Evolutionary conservation across 495 filamentous ascomycete species (phyloP), one percentile per base, ranked within the genome.

Genomic region (Cairneyella variabilis): DNA sequence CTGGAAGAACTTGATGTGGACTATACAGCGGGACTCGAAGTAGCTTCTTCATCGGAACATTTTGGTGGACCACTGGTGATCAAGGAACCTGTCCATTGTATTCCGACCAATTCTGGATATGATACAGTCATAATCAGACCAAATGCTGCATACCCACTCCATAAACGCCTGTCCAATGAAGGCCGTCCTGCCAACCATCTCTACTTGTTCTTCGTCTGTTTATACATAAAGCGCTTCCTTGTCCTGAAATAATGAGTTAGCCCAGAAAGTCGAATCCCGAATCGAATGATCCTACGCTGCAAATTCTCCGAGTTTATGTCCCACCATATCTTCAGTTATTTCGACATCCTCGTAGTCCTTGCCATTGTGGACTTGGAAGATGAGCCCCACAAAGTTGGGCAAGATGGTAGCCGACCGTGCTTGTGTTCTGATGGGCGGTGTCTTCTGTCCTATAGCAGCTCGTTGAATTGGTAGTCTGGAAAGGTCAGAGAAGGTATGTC

Each of bases 271-370:
- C 20, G 5, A 22, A 28, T 39, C 22, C 2, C 3, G 10, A 20
- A 27, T 17, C 12, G 36, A 23, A 36, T 20, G 8, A 37, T 84
- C 91, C 69, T 82, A 96, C 91, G 80, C 63, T 56, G 91, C 82
- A 70, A 96, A 98, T 74, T 97, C 95, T 56, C 93, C 93, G 64
- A 98, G 76, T 72, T 97, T 98, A 68, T 95, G 86, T 37, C 95
- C 93, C 14, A 98, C 95, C 95, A 98, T 97, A 65, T 97, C 90
- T 70, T 97, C 92, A 36, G 91, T 96, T 54, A 98, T 86, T 41
- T 76, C 75, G 26, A 97, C 75, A 66, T 97, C 95, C 55, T 88
- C 68, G 66, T 98, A 98, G 1, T 77, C 82, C 79, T 96, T 97
- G 59, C 93, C 93, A 68, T 97, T 97, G 66, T 98, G 87, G 18